A percentile compares a stretch with the other conserved stretches of the same genome.
Conservation (phyloP, 768 basidiomycete species). For the Phylloporus scabripes region DNA sequence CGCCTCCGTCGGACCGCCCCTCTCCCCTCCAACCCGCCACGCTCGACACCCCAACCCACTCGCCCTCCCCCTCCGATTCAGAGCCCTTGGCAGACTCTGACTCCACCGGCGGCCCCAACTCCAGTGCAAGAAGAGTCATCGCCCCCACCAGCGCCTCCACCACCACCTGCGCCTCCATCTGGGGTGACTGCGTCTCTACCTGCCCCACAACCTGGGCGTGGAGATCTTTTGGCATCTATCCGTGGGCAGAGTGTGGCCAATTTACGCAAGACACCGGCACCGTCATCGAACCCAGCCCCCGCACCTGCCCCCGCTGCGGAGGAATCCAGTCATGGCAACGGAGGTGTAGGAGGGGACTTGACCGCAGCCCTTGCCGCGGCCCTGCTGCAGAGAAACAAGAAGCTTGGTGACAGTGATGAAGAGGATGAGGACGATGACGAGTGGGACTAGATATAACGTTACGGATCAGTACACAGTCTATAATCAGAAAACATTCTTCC, state of each 20-base stretch:
- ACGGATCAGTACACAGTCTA: conserved; percentile 5
- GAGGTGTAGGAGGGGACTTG: conserved; percentile 56
- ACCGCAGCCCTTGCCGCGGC: conserved; percentile 83
- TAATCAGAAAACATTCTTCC: conserved; percentile 6
- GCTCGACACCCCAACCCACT: conserved; percentile 11
- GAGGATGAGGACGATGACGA: conserved; percentile 73
- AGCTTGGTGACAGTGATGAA: conserved; percentile 81
- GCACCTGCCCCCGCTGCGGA: conserved; percentile 29
- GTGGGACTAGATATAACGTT: conserved; percentile 37
- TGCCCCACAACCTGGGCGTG: conserved; percentile 54
- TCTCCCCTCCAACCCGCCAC: conserved; percentile 12
- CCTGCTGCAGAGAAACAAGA: conserved; percentile 76
- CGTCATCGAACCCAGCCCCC: conserved; percentile 32
- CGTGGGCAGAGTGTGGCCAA: conserved; percentile 73
- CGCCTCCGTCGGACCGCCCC: not conserved
- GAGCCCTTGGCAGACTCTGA: conserved; percentile 30
- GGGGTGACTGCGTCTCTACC: conserved; percentile 26
- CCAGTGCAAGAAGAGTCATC: conserved; percentile 23
- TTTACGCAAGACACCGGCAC: conserved; percentile 50
- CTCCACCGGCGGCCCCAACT: conserved; percentile 37
- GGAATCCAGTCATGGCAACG: conserved; percentile 30
- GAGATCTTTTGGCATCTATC: conserved; percentile 70
- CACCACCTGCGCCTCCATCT: conserved; percentile 33
- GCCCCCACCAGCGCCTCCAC: conserved; percentile 31
- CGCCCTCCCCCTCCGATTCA: conserved; percentile 20